phyloP scores from a whole-genome alignment of 805 yeast genomes.

The Alloascoidea hylecoeti region DNA sequence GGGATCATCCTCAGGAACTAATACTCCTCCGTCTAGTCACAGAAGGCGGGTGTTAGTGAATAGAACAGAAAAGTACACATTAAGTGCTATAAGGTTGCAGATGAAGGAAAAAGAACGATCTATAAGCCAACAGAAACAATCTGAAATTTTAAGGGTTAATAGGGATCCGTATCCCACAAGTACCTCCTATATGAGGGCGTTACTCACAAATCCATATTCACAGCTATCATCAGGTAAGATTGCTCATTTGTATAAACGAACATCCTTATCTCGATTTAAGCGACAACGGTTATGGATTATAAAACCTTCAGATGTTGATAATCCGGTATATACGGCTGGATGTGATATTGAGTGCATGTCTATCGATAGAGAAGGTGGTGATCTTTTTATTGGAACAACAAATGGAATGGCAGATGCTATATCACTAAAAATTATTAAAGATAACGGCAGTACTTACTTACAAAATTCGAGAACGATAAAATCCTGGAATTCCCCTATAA shows the following conservation, averaged over 20 bases:
- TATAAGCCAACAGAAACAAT: background rate
- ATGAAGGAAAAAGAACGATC: background rate
- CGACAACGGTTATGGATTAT: background rate
- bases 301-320: constrained; percentile 4
- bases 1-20: no score
- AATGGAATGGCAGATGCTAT: constrained; percentile 1
- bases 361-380: background rate
- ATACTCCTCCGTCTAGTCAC: no score
- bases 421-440: no score
- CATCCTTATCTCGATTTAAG: background rate
- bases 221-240: background rate
- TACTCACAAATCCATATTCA: background rate
- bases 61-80: background rate
- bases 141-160: background rate
- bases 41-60: no score
- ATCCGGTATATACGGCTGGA: background rate
- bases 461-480: background rate
- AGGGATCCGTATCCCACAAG: background rate
- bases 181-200: background rate
- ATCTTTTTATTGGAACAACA: background rate
- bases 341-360: background rate
- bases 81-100: background rate
- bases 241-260: background rate
- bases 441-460: background rate
- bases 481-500: background rate